These are phyloP conservation scores for Aspergillus olivimuriae DNA, from an alignment of 495 filamentous ascomycete genomes.

Conservation along the genomic window DNA sequence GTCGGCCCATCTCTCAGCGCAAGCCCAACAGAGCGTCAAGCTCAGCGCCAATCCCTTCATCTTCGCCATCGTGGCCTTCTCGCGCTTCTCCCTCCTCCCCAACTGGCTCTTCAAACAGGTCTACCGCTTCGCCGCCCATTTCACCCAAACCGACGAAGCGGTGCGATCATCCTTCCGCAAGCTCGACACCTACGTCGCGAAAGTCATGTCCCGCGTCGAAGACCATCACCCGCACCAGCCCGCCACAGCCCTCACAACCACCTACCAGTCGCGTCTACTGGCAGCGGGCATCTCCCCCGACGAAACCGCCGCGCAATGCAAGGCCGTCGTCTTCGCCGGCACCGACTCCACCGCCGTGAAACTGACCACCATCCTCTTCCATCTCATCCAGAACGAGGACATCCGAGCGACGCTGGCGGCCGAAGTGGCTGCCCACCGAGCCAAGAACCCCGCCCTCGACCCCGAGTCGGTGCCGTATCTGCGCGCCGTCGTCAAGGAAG, in stretches of 20 bases:
- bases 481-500: background rate
- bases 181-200: too few species aligned
- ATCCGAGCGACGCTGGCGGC: background rate
- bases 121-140: too few species aligned
- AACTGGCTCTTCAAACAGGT: slow-evolving; percentile 2
- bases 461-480: background rate
- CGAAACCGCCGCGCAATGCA: background rate
- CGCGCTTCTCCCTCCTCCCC: slow-evolving; percentile 2
- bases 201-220: too few species aligned
- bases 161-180: too few species aligned
- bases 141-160: too few species aligned
- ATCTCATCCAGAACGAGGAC: background rate
- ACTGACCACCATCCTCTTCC: slow-evolving; percentile 4
- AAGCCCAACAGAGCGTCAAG: background rate
- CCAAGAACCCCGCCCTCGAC: background rate
- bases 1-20: background rate
- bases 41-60: slow-evolving; percentile 1
- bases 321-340: slow-evolving; percentile 1
- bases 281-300: background rate
- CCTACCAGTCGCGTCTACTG: background rate
- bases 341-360: background rate
- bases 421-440: too few species aligned
- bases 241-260: too few species aligned
- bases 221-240: too few species aligned
- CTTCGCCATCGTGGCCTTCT: slow-evolving; percentile 2